Percentiles rank a stretch among this genome's conserved stretches.
Evolutionary conservation across 106 monocot species (phyloP).

Genomic region (Amphibolis antarctica): DNA sequence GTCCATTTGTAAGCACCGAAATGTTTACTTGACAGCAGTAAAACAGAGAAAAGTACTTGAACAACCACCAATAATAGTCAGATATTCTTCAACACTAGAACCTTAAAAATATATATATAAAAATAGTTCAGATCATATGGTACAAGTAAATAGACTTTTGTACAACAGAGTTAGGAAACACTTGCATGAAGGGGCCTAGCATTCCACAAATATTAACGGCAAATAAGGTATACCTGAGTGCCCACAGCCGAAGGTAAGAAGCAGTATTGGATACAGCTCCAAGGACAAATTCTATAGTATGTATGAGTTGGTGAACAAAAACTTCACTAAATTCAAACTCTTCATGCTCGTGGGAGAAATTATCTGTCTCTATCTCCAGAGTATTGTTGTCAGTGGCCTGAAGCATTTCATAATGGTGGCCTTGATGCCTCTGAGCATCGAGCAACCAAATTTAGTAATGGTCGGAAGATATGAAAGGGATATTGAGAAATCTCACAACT

Average conservation of each 20-base stretch:
- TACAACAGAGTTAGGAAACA: too few species aligned
- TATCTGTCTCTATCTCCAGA: slow-evolving; percentile 45
- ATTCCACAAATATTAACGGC: neutral
- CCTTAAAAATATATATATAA: too few species aligned
- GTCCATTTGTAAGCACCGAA: too few species aligned
- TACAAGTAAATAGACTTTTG: too few species aligned
- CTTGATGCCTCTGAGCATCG: slow-evolving; percentile 70
- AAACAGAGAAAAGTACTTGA: too few species aligned
- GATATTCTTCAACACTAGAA: too few species aligned
- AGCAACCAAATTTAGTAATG: neutral
- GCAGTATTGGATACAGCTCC: slow-evolving; percentile 98
- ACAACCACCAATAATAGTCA: too few species aligned
- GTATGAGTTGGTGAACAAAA: slow-evolving; percentile 97
- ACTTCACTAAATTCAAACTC: slow-evolving; percentile 94
- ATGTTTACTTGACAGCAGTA: too few species aligned
- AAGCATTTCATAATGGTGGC: slow-evolving; percentile 59
- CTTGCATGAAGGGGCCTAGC: too few species aligned
- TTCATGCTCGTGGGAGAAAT: slow-evolving; percentile 55
- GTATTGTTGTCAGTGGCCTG: slow-evolving; percentile 53
- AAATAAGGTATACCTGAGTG: slow-evolving; percentile 55
- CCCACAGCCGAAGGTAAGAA: slow-evolving; percentile 97
- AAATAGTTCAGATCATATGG: too few species aligned
- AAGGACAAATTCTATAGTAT: slow-evolving; percentile 99
- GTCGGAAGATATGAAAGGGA: neutral
- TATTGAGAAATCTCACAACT: neutral